These are phyloP conservation scores for Didymella glomerata DNA, from an alignment of 2,329 filamentous ascomycete genomes.

Conservation along the genomic window DNA sequence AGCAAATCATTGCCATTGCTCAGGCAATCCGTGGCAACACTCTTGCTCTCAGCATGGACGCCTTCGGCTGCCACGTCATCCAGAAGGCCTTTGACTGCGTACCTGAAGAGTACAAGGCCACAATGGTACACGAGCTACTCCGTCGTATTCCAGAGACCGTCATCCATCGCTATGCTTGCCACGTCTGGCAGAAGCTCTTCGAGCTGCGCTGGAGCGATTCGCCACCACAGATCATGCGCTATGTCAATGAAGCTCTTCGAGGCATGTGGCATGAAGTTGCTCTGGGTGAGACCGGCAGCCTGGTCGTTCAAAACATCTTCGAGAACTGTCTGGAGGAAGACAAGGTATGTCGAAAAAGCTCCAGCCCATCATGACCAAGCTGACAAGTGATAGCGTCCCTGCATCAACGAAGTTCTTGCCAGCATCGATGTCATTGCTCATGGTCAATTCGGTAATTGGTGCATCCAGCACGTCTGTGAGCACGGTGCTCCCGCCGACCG, in stretches of 20 bases:
- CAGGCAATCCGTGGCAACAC: constrained; percentile 94
- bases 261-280: constrained; percentile 99
- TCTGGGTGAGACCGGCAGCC: constrained; percentile 92
- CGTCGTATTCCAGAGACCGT: constrained; percentile 96
- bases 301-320: constrained; percentile 99
- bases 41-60: constrained; percentile 94
- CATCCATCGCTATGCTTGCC: constrained; percentile 97
- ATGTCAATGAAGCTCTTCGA: constrained; percentile 91
- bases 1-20: constrained; percentile 92
- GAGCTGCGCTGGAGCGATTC: constrained; percentile 95
- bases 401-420: constrained; percentile 92
- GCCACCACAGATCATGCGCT: constrained; percentile 97
- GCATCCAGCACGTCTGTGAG: constrained; percentile 98
- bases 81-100: constrained; percentile 99
- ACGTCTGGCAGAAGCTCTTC: constrained; percentile 99
- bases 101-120: constrained; percentile 94
- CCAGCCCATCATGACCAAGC: constrained; percentile 1
- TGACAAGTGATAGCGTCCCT: constrained; percentile 74
- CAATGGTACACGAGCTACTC: constrained; percentile 98
- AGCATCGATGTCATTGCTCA: constrained; percentile 97
- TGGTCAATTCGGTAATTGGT: constrained; percentile 99
- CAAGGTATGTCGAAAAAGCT: constrained; percentile 69
- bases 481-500: constrained; percentile 91
- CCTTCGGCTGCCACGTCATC: constrained; percentile 97
- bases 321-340: constrained; percentile 99